Evolutionary conservation across 2,329 filamentous ascomycete species (phyloP).

Genomic region (Parafenestella ontariensis): DNA sequence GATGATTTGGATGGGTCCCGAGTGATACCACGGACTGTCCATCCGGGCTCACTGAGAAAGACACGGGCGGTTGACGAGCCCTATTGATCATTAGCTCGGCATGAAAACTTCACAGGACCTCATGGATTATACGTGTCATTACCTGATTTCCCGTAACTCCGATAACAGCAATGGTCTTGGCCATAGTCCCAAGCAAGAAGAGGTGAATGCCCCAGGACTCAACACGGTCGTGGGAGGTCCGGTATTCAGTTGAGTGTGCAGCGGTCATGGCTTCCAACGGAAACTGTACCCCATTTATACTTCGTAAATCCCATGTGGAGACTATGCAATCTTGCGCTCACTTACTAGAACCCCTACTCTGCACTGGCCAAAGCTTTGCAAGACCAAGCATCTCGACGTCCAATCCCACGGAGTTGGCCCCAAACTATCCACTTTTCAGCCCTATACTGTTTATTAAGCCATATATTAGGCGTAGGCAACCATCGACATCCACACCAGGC

Average conservation of each 20-base stretch:
- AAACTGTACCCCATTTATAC: not conserved
- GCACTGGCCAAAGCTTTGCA: not conserved
- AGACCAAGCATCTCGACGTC: not conserved
- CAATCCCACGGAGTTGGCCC: not conserved
- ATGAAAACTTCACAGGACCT: not conserved
- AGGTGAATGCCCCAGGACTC: too few species aligned
- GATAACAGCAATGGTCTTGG: conserved; percentile 26
- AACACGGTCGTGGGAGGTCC: too few species aligned
- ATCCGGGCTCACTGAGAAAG: conserved; percentile 31
- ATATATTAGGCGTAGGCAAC: too few species aligned
- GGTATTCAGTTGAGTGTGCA: too few species aligned
- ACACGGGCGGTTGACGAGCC: conserved; percentile 27
- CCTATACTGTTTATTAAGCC: too few species aligned
- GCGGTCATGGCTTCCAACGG: too few species aligned
- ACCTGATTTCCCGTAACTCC: conserved; percentile 29
- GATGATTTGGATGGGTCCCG: conserved; percentile 51
- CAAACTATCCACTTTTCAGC: too few species aligned
- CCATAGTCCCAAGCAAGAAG: conserved; percentile 2
- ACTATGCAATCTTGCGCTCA: not conserved
- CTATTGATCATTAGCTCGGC: conserved; percentile 8
- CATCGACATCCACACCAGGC: too few species aligned
- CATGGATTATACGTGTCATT: not conserved
- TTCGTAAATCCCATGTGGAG: not conserved
- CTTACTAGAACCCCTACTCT: not conserved
- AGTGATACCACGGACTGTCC: conserved; percentile 49